These are phyloP conservation scores for Xerocomellus amylosporus DNA, from an alignment of 768 basidiomycete species.

Conservation along the genomic window DNA sequence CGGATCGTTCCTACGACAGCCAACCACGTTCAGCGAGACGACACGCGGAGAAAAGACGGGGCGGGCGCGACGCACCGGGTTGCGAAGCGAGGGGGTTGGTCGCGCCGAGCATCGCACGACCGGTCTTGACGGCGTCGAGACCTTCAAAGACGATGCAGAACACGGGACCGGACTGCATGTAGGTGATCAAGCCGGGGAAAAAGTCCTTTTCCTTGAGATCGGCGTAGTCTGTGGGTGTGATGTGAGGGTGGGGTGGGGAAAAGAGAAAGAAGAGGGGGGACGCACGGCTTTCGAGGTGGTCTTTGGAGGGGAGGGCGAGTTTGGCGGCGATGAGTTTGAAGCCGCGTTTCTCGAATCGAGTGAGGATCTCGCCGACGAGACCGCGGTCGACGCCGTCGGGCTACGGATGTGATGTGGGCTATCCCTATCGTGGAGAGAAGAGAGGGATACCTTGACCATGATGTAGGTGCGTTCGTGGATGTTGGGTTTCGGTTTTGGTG, in stretches of 20 bases:
- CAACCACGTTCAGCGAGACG: constrained; percentile 2
- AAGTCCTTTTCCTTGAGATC: constrained; percentile 93
- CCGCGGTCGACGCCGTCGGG: constrained; percentile 98
- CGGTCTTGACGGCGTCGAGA: constrained; percentile 90
- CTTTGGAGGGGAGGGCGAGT: constrained; percentile 72
- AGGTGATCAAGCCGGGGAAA: constrained; percentile 95
- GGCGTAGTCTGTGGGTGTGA: constrained; percentile 69
- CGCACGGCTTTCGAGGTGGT: constrained; percentile 88
- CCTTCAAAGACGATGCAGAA: constrained; percentile 97
- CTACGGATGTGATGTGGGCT: constrained; percentile 45
- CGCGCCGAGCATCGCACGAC: constrained; percentile 92
- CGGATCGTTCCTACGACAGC: constrained; percentile 79
- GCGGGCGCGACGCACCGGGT: constrained; percentile 54
- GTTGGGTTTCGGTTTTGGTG: constrained; percentile 9
- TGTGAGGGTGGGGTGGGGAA: neutral
- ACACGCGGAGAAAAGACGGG: neutral
- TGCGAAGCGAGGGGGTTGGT: constrained; percentile 93
- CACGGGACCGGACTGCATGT: constrained; percentile 96
- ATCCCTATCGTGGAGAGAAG: too few relatives aligned
- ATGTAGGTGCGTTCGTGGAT: constrained; percentile 91
- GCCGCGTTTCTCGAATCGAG: constrained; percentile 95
- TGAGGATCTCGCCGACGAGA: constrained; percentile 93
- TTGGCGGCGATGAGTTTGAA: constrained; percentile 97
- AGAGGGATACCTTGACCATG: constrained; percentile 85
- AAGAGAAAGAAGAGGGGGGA: constrained; percentile 1